Evolutionary conservation across 495 filamentous ascomycete genomes (phyloP).

Genomic region (Durotheca rogersii): DNA sequence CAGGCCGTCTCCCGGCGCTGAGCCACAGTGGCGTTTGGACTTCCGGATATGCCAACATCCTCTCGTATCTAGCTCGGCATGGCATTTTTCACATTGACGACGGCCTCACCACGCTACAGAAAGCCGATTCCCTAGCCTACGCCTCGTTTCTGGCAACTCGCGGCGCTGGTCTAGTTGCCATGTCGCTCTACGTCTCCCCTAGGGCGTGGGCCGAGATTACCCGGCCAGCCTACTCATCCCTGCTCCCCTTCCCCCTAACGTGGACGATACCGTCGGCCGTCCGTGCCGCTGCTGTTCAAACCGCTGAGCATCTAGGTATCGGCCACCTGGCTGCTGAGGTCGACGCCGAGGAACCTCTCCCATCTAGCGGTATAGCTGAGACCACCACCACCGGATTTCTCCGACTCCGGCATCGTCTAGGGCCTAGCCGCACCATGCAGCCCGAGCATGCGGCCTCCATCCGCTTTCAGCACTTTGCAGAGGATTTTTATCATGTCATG

Average conservation of each 20-base stretch:
- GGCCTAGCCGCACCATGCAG: constrained; percentile 32
- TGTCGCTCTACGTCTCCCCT: constrained; percentile 84
- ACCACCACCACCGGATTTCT: constrained; percentile 33
- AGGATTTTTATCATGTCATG: constrained; percentile 68
- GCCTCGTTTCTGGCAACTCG: constrained; percentile 64
- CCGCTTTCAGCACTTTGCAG: constrained; percentile 65
- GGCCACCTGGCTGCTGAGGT: constrained; percentile 38
- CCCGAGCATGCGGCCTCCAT: constrained; percentile 61
- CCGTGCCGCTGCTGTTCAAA: constrained; percentile 63
- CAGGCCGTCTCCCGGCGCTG: constrained; percentile 76
- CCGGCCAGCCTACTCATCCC: constrained; percentile 69
- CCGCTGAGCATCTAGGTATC: constrained; percentile 75
- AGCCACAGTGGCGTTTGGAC: constrained; percentile 63
- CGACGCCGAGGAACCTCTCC: constrained; percentile 28
- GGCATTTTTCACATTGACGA: constrained; percentile 59
- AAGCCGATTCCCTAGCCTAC: constrained; percentile 71
- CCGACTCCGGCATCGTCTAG: constrained; percentile 29
- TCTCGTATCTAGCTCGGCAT: constrained; percentile 65
- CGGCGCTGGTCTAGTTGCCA: constrained; percentile 66
- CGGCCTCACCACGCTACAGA: constrained; percentile 64
- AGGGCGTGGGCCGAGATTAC: constrained; percentile 76
- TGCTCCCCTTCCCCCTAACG: constrained; percentile 79
- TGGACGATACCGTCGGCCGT: constrained; percentile 72
- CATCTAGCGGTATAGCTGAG: constrained; percentile 31
- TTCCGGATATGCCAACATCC: constrained; percentile 72